A percentile compares a stretch with the other conserved stretches of the same genome.
These are phyloP conservation scores for Piper longum DNA, from an alignment of 164 flowering plant species.

Conservation along the genomic window DNA sequence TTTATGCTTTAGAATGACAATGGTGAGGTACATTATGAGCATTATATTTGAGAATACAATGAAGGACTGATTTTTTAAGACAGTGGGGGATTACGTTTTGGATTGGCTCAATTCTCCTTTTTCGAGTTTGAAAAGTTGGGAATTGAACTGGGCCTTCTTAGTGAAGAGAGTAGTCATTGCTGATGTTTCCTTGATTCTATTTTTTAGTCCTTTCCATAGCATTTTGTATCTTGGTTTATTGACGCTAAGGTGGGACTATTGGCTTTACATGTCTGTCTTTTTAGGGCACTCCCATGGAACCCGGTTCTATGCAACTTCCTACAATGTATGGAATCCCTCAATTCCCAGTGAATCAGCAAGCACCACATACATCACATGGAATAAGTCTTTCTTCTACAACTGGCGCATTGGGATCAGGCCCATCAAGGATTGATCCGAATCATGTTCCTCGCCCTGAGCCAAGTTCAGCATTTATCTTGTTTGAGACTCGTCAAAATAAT, in stretches of 20 bases:
- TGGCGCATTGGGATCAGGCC: constrained; percentile 41
- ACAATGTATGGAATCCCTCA: constrained; percentile 74
- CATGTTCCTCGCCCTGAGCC: constrained; percentile 89
- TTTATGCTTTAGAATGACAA: neutral
- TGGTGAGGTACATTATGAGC: no score
- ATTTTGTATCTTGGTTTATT: no score
- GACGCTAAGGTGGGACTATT: no score
- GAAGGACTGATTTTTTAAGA: no score
- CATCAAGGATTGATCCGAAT: constrained; percentile 84
- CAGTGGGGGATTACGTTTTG: no score
- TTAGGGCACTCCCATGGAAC: constrained; percentile 27
- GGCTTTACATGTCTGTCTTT: neutral
- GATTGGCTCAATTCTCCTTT: no score
- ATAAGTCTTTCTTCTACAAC: constrained; percentile 35
- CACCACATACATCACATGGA: constrained; percentile 44
- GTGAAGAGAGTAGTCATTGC: no score
- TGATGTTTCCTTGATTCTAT: no score
- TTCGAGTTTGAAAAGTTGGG: no score
- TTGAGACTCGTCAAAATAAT: constrained; percentile 79
- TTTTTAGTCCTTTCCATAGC: no score
- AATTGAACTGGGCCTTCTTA: no score
- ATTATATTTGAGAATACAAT: no score
- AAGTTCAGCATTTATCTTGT: constrained; percentile 33
- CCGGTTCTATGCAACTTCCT: constrained; percentile 53
- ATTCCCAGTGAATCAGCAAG: constrained; percentile 17